phyloP scores from a whole-genome alignment of 352 stramenopile species.

The Phytophthora pisi region DNA sequence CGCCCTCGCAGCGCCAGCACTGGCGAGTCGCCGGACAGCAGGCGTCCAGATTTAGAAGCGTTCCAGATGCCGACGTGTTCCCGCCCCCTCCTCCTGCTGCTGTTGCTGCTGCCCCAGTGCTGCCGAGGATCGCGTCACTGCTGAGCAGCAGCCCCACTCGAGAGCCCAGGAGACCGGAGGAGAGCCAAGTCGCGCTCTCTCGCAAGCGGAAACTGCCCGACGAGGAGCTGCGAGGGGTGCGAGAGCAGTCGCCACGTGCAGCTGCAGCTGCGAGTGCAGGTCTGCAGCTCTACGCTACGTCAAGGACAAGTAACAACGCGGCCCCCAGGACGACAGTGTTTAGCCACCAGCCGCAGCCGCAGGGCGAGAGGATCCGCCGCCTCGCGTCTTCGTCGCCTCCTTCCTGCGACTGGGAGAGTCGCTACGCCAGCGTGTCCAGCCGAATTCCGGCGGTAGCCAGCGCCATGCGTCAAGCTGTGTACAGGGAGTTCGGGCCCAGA shows the following conservation, averaged over 20 bases:
- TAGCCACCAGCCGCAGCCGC: no score
- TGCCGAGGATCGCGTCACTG: constrained; percentile 27
- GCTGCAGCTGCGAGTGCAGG: neutral
- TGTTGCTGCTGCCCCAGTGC: neutral
- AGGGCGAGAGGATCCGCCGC: neutral
- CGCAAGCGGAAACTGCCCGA: constrained; percentile 1
- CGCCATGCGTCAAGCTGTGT: constrained; percentile 7
- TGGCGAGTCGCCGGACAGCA: neutral
- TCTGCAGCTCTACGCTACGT: neutral
- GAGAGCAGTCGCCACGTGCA: neutral
- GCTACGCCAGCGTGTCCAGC: neutral
- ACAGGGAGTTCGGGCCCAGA: constrained; percentile 8
- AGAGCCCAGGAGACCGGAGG: no score
- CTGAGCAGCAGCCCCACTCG: constrained; percentile 1
- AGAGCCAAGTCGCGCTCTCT: no score
- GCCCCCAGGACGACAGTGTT: no score
- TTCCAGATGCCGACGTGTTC: neutral
- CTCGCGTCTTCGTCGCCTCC: neutral
- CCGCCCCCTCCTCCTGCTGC: no score
- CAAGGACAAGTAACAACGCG: no score
- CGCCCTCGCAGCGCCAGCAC: no score
- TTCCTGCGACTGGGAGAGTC: neutral
- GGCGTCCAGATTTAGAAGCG: constrained; percentile 17
- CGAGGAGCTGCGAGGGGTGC: no score
- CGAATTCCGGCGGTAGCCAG: constrained; percentile 14